A percentile compares a stretch with the other conserved stretches of the same genome.
Conservation (phyloP, 345 rosid genomes). For the Eucalyptus cloeziana region DNA sequence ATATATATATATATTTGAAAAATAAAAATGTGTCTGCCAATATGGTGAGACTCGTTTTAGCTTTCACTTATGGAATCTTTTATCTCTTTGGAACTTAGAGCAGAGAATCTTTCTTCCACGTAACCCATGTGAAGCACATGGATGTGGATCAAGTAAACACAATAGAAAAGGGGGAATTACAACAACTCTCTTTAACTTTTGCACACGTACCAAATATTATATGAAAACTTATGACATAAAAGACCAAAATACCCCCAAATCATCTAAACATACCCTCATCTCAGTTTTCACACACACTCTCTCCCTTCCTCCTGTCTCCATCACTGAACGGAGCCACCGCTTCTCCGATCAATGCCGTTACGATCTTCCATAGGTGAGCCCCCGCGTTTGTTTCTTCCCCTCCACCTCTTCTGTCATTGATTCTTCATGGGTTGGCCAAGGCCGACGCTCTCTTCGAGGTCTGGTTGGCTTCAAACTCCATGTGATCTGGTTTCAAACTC, state of each 20-base stretch:
- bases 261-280: not conserved
- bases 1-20: not conserved
- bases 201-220: not conserved
- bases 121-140: not conserved
- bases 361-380: no score
- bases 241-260: not conserved
- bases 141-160: not conserved
- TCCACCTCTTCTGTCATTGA: no score
- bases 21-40: not conserved
- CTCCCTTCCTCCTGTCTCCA: not conserved
- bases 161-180: not conserved
- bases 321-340: no score
- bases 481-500: not conserved
- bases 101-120: not conserved
- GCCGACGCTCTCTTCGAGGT: not conserved
- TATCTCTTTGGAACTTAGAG: not conserved
- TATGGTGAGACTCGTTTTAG: not conserved
- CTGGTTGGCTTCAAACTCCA: not conserved
- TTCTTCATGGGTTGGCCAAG: not conserved
- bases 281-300: not conserved
- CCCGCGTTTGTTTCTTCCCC: no score
- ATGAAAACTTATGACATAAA: rapidly evolving
- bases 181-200: not conserved
- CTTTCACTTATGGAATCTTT: not conserved
- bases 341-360: no score